Evolutionary conservation across 208 protist species (phyloP), one percentile per base, ranked within the genome.

Genomic region (Histomonas meleagridis): DNA sequence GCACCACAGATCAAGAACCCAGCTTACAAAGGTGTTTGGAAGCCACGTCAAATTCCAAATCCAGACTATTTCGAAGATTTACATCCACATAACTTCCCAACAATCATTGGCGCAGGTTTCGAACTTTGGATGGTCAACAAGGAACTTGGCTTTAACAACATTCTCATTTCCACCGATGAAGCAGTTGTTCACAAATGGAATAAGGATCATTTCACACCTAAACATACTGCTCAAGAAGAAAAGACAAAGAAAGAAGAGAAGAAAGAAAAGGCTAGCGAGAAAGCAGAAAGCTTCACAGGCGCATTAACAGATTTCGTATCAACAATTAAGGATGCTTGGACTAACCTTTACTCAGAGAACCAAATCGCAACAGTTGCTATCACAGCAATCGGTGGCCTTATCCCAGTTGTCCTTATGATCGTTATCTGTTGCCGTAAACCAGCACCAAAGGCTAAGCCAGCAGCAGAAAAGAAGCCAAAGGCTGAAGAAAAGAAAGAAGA

Each of bases 1-100:
- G 53, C 92, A 38, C 86, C 62, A 46, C 5, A 55, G 40, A 91
- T 95, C 69, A 72, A 92, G 72, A 95, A 95, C 92, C 94, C 94
- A n/a, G 94, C 76, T 9, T 95, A 95, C 93, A 94, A 94, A 76
- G 94, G 93, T 46, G 18, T 32, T 46, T 95, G 94, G 94, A 69
- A 48, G 48, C 91, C 93, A 40, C 91, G 92, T 18, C 62, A 94
- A 76, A 92, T 95, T 38, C 60, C 53, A 0, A 95, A 95, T 69
- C 94, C 94, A 26, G 60, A 86, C 51, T 92, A 94, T 70, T 94
- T 91, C 90, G 90, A 92, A 16, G 92, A 92, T 51, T 21, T 43
- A 10, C 16, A 69, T 26, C 28, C 35, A 46, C 86, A 91, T 32
- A 91, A 91, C 49, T 65, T 60, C 35, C n/a, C 23, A 26, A 0